Base-by-base conservation (phyloP, 352 stramenopile species). In the Albugo laibachii region DNA sequence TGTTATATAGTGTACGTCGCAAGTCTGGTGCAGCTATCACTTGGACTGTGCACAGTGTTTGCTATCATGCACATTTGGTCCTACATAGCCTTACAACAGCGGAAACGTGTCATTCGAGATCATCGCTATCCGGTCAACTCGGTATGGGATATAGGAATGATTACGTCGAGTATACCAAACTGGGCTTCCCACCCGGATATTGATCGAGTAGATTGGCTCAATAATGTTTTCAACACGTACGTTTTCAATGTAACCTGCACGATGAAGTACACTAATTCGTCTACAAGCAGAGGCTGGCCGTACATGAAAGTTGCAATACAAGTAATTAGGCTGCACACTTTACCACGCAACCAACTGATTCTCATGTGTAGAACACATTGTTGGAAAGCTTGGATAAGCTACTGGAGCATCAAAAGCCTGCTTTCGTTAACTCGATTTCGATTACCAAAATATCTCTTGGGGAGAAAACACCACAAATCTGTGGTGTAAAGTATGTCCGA, bases 161-260 rank as follows among this genome's bases (percentile, higher is more conserved):
- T 72, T 24, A 51, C 58, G 10, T 59, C 63, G 20, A 52, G 64
- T 49, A 54, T 77, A 37, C 63, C 65, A 1, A 73, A 68, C 21
- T 80, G 67, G 69, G 61, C 73, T 40, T 56, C 61, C 12, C 59
- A 71, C 41, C 65, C 69, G 2, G 74, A 86, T 37, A 60, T 81
- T 15, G 74, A 86, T 52, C 69, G 71, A 46, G 69, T 80, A 39
- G 65, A 81, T 21, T 86, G 74, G 74, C 63, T 86, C 48, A 86
- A 86, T 54, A 77, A 75, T 50, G 71, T 80, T 3, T 71, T 86
- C 44, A 52, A 60, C 47, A 58, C 53, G 50, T 65, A 55, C 39
- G 61, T 53, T 36, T n/a, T 24, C 31, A 15, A 6, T 31, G 14
- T 34, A 15, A 18, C 41, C 38, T 11, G 42, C 11, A 21, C 38